phyloP scores from a whole-genome alignment of 805 yeast species.

The Sugiyamaella chiloensis region DNA sequence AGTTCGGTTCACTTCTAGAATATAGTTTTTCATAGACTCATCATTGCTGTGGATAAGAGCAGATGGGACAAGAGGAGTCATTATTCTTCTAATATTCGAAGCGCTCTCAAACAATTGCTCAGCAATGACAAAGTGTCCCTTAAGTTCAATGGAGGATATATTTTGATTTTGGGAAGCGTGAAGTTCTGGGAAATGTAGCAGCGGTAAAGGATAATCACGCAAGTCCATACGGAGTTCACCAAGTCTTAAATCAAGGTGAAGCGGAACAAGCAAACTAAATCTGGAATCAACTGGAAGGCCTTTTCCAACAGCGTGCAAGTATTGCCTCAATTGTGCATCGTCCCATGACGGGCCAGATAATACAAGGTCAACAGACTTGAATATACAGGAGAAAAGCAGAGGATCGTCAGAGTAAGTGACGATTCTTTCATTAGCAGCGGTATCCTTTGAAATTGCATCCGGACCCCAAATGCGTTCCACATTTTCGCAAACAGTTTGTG shows the following conservation, averaged over 20 bases:
- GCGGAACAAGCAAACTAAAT: conserved; percentile 68
- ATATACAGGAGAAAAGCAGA: conserved; percentile 49
- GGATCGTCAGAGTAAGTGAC: conserved; percentile 48
- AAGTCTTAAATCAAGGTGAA: conserved; percentile 52
- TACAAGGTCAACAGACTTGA: conserved; percentile 48
- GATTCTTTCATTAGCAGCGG: conserved; percentile 45
- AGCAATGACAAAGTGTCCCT: conserved; percentile 65
- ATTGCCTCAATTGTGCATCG: conserved; percentile 52
- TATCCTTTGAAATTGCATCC: conserved; percentile 34
- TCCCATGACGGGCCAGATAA: conserved; percentile 53
- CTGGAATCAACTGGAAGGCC: conserved; percentile 71
- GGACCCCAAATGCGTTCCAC: conserved; percentile 29
- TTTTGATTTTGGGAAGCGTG: conserved; percentile 35
- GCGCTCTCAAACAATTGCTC: conserved; percentile 56
- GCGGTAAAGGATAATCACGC: conserved; percentile 84
- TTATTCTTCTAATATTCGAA: conserved; percentile 55
- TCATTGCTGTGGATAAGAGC: conserved; percentile 27
- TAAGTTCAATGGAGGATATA: conserved; percentile 35
- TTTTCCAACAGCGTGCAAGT: conserved; percentile 69
- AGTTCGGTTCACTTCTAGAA: conserved; percentile 68
- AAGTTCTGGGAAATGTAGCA: conserved; percentile 64
- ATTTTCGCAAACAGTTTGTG: conserved; percentile 39
- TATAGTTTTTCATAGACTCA: conserved; percentile 42
- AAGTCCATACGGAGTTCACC: conserved; percentile 66
- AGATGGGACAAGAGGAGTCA: conserved; percentile 57